phyloP scores from a whole-genome alignment of 441 rosid genomes.

The Erodium trifolium region DNA sequence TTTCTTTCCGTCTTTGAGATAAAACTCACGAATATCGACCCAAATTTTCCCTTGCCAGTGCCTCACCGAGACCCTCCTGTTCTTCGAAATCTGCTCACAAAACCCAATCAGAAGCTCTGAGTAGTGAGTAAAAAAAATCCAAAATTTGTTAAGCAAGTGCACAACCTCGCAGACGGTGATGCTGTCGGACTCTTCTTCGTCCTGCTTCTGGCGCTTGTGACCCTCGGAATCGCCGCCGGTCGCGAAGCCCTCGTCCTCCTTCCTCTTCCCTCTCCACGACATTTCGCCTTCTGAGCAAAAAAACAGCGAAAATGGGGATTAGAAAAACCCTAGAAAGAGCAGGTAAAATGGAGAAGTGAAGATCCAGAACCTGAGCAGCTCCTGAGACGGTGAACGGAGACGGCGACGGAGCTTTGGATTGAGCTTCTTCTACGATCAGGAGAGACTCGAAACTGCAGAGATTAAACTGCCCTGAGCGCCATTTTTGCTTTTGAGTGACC shows the following conservation, averaged over 20 bases:
- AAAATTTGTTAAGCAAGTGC: background rate
- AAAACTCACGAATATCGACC: conserved; percentile 92
- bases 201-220: conserved; percentile 7
- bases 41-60: conserved; percentile 70
- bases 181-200: background rate
- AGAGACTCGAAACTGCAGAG: background rate
- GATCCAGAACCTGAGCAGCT: background rate
- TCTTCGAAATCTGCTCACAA: conserved; percentile 60
- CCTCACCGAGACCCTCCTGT: conserved; percentile 75
- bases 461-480: background rate
- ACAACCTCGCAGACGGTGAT: conserved; percentile 9
- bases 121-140: conserved; percentile 14
- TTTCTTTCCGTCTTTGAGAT: conserved; percentile 73
- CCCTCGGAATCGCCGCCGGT: conserved; percentile 1
- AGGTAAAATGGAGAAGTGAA: background rate
- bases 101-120: background rate
- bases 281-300: conserved; percentile 3
- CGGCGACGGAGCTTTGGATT: background rate
- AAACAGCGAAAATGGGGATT: background rate
- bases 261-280: conserved; percentile 11
- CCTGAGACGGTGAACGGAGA: background rate
- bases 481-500: conserved; percentile 1
- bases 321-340: conserved; percentile 4
- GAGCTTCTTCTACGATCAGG: background rate
- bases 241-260: conserved; percentile 7